Conservation (phyloP, 768 basidiomycete genomes). For the Hydnomerulius pinastri region DNA sequence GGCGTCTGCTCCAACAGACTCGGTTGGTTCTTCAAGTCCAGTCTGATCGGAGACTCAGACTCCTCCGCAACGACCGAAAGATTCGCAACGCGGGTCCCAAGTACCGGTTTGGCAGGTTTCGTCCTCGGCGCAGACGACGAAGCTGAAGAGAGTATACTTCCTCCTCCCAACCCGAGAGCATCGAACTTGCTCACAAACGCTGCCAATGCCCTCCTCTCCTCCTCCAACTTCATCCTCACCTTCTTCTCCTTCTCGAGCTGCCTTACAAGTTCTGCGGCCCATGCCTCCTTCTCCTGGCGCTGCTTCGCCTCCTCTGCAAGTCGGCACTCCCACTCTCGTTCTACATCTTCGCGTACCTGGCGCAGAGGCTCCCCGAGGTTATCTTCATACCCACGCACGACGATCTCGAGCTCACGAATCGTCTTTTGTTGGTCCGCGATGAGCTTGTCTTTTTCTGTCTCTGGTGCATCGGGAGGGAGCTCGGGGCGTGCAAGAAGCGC, state of each 20-base stretch:
- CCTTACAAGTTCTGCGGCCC: conserved; percentile 73
- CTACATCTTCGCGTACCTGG: conserved; percentile 69
- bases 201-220: conserved; percentile 74
- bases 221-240: conserved; percentile 67
- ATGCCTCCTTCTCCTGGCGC: conserved; percentile 69
- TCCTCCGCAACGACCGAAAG: conserved; percentile 33
- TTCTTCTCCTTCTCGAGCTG: conserved; percentile 81
- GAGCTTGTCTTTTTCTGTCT: conserved; percentile 72
- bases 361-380: conserved; percentile 70
- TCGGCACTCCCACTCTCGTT: conserved; percentile 67
- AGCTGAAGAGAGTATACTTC: conserved; percentile 34
- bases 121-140: conserved; percentile 31
- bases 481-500: conserved; percentile 72
- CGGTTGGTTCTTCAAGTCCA: conserved; percentile 45
- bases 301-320: conserved; percentile 58
- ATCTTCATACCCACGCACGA: conserved; percentile 70
- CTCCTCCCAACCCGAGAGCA: conserved; percentile 56
- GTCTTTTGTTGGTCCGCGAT: conserved; percentile 74
- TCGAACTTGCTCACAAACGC: conserved; percentile 86
- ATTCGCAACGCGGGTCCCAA: conserved; percentile 40
- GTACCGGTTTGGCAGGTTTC: conserved; percentile 49
- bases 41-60: conserved; percentile 53
- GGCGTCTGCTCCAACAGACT: conserved; percentile 63
- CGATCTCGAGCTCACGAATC: conserved; percentile 77
- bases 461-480: conserved; percentile 63